Base-by-base conservation (phyloP, 2,329 filamentous ascomycete genomes). In the Aspergillus ibericus region DNA sequence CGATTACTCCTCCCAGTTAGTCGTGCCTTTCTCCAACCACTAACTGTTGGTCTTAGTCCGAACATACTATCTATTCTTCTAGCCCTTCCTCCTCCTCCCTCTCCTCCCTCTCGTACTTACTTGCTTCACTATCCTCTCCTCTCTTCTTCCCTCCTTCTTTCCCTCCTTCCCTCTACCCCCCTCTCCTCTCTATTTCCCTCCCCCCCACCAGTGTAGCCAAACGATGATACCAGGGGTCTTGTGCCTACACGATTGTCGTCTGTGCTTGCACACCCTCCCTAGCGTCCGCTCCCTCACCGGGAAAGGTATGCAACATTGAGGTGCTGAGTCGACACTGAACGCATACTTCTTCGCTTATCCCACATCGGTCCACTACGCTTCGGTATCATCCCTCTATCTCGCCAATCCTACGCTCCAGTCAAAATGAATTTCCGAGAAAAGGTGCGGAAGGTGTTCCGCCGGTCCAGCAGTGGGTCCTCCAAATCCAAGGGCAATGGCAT, bases 341-440 rank as follows among this genome's bases (percentile, higher is more conserved):
- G 49, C 42, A 55, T 55, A 55, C 50, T 38, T 53, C 36, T 49
- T 36, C 16, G 29, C 29, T 3, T 42, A 42, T 42, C 10, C n/a
- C 15, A 13, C 38, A 7, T 22, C 10, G 38, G 53, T 29, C 36
- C 29, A 42, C 22, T 16, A 51, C 44, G 48, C 18, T 58, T 47
- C 51, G 38, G 20, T 29, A 51, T 20, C 46, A 16, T 18, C 34
- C 60, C 48, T 56, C 18, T 54, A 34, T 51, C 32, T 13, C 27
- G 51, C 40, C 20, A 20, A 15, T 53, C 58, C 27, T 46, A 20
- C 29, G 35, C 32, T 29, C 22, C 48, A 32, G 47, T 51, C 68
- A 67, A 44, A 15, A 78, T 78, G 76, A 68, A 70, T 44, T 68
- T 78, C 57, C 74, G 75, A 18, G 74, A 76, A 25, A 74, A 64